phyloP scores from a whole-genome alignment of 306 rosid species.

The Medicago lupulina region DNA sequence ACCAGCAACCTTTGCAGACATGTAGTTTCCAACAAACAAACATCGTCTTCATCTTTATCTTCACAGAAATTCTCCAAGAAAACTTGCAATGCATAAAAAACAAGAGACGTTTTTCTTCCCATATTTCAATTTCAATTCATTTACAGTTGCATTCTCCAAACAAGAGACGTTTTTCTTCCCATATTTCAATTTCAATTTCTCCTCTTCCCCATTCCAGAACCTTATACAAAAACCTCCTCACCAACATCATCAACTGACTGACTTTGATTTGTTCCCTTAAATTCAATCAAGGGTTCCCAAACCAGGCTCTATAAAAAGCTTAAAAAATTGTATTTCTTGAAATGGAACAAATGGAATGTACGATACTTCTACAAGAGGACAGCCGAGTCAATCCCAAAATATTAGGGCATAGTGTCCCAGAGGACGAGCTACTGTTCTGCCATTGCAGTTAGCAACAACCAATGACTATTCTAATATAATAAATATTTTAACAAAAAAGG shows the following conservation, averaged over 20 bases:
- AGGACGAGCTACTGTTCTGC: not conserved
- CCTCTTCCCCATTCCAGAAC: not conserved
- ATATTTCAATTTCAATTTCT: not conserved
- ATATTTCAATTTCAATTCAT: not conserved
- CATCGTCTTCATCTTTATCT: not conserved
- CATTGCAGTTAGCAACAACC: not conserved
- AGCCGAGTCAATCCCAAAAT: too few species aligned
- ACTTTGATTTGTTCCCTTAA: not conserved
- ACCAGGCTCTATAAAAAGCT: too few species aligned
- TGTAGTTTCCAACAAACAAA: not conserved
- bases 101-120: not conserved
- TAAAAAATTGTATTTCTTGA: too few species aligned
- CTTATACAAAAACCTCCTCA: not conserved
- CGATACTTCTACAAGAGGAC: too few species aligned
- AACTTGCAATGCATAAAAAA: too few species aligned
- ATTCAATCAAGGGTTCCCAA: not conserved
- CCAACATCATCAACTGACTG: too few species aligned
- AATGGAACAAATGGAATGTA: too few species aligned
- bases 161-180: not conserved
- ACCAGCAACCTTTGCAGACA: not conserved
- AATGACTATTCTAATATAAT: too few species aligned
- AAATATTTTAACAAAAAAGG: too few species aligned
- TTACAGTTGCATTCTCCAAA: not conserved
- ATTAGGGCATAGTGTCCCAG: not conserved
- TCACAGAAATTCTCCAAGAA: too few species aligned